These are phyloP conservation scores for Trametes cingulata DNA, from an alignment of 768 basidiomycete species.

Conservation along the genomic window DNA sequence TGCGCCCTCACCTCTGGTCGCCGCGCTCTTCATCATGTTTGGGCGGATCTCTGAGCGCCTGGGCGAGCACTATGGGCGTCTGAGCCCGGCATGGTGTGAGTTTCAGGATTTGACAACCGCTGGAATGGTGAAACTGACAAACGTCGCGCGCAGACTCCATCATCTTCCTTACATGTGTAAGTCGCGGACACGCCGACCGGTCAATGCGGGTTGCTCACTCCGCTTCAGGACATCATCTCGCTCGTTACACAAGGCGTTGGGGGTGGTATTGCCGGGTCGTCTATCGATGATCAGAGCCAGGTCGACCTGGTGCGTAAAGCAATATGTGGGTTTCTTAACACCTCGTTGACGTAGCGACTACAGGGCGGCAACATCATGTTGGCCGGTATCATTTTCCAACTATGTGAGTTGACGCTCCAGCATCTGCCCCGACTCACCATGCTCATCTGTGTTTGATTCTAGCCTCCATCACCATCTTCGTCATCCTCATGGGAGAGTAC, in stretches of 20 bases:
- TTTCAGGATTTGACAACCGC: not conserved
- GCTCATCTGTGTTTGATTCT: not conserved
- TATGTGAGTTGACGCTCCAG: constrained; percentile 15
- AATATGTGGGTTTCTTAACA: not conserved
- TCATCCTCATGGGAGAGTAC: constrained; percentile 3
- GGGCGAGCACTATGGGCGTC: constrained; percentile 46
- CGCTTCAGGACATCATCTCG: constrained; percentile 50
- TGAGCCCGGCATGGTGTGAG: constrained; percentile 38
- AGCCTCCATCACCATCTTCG: constrained; percentile 18
- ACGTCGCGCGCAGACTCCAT: constrained; percentile 38
- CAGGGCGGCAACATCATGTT: constrained; percentile 31
- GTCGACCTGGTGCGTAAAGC: not conserved
- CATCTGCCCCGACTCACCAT: too few species aligned
- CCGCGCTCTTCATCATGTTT: constrained; percentile 60
- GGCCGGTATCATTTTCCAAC: constrained; percentile 54
- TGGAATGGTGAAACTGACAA: not conserved
- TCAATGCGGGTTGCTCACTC: not conserved
- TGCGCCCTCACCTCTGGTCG: constrained; percentile 55
- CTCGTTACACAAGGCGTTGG: constrained; percentile 65
- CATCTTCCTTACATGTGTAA: constrained; percentile 41
- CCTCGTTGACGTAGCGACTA: not conserved
- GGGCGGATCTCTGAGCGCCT: constrained; percentile 47
- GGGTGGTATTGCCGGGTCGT: constrained; percentile 50
- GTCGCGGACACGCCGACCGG: not conserved
- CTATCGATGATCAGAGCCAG: constrained; percentile 17